Conservation (phyloP, 2,329 filamentous ascomycete genomes). For the Thielaviopsis musarum region DNA sequence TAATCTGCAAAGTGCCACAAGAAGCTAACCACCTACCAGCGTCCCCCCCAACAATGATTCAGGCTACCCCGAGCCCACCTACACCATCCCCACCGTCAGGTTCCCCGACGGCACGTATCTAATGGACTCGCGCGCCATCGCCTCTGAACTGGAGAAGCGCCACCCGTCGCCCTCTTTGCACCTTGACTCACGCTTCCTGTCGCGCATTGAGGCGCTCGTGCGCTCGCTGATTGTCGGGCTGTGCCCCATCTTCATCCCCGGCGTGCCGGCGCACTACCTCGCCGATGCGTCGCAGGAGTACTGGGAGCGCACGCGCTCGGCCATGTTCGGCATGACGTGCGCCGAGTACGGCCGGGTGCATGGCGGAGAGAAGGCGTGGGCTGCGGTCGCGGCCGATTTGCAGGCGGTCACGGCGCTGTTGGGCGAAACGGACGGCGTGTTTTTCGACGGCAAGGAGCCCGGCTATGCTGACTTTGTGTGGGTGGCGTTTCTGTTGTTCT, state of each 20-base stretch:
- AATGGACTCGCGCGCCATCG: constrained; percentile 49
- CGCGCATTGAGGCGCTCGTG: constrained; percentile 25
- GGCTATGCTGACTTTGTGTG: constrained; percentile 44
- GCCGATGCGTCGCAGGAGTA: constrained; percentile 33
- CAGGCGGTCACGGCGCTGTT: constrained; percentile 29
- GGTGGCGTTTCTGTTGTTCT: constrained; percentile 29
- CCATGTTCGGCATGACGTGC: constrained; percentile 34
- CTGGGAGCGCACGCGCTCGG: constrained; percentile 35
- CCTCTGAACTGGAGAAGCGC: constrained; percentile 36
- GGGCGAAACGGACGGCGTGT: constrained; percentile 40
- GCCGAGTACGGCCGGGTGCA: constrained; percentile 28
- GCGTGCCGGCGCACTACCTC: constrained; percentile 34
- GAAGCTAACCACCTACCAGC: constrained; percentile 14
- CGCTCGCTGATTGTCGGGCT: constrained; percentile 19
- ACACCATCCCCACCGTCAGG: constrained; percentile 38
- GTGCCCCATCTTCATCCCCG: constrained; percentile 26
- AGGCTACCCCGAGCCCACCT: constrained; percentile 19
- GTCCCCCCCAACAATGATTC: constrained; percentile 23
- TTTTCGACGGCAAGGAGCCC: constrained; percentile 38
- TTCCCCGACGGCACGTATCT: constrained; percentile 40
- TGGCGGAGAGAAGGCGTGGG: constrained; percentile 35
- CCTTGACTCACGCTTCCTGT: constrained; percentile 34
- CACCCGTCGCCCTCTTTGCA: constrained; percentile 42
- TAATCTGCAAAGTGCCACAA: too few species aligned
- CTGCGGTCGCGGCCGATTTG: constrained; percentile 18